phyloP scores from a whole-genome alignment of 495 filamentous ascomycete genomes.

The Xylaria castorea region DNA sequence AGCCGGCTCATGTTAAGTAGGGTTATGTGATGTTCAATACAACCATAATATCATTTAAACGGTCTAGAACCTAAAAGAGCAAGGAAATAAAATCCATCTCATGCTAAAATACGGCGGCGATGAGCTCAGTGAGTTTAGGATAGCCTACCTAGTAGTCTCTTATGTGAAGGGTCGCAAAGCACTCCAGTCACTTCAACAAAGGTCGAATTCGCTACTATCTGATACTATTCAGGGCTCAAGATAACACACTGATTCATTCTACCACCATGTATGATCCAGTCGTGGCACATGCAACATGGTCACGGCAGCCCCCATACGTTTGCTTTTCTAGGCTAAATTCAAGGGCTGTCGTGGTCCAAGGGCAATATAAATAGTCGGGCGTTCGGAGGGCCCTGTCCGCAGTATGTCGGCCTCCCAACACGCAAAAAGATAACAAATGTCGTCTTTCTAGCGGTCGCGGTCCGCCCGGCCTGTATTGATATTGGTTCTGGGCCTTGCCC shows the following conservation, averaged over 20 bases:
- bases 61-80: neutral
- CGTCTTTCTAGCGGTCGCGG: conserved; percentile 25
- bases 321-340: conserved; percentile 38
- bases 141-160: neutral
- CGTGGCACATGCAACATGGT: neutral
- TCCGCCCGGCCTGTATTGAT: conserved; percentile 29
- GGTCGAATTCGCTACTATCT: neutral
- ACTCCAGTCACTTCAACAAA: no score
- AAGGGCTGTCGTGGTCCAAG: conserved; percentile 16
- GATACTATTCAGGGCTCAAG: neutral
- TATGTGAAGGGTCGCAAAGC: neutral
- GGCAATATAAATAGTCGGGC: conserved; percentile 31
- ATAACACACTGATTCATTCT: neutral
- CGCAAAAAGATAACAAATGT: conserved; percentile 10
- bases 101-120: neutral
- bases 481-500: conserved; percentile 21
- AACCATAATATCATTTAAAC: neutral
- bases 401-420: neutral
- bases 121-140: neutral
- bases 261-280: neutral
- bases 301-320: conserved; percentile 1
- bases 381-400: conserved; percentile 37
- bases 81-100: neutral
- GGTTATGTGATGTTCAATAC: neutral
- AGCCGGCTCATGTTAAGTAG: neutral